These are phyloP conservation scores for Porcisia hertigi DNA, from an alignment of 208 protist genomes.

Conservation along the genomic window DNA sequence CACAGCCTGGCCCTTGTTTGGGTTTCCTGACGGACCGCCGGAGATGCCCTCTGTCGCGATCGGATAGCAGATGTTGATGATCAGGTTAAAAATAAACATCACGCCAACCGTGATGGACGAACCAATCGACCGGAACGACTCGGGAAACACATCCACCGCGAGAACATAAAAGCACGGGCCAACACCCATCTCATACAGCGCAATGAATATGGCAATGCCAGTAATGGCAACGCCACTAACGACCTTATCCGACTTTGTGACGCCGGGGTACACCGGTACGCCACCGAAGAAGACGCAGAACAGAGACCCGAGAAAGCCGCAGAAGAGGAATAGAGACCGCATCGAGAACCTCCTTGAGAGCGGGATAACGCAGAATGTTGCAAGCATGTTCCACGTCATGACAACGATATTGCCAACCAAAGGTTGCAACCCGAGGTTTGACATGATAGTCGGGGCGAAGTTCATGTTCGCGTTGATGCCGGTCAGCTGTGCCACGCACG, in stretches of 20 bases:
- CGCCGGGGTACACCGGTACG: slow-evolving; percentile 59
- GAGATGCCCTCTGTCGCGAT: slow-evolving; percentile 63
- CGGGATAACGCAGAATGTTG: slow-evolving; percentile 47
- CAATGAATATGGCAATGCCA: slow-evolving; percentile 64
- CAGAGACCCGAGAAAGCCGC: slow-evolving; percentile 34
- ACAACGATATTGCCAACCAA: slow-evolving; percentile 66
- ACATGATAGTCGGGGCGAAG: slow-evolving; percentile 68
- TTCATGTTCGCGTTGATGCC: slow-evolving; percentile 78
- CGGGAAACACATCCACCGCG: slow-evolving; percentile 62
- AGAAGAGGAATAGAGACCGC: slow-evolving; percentile 47
- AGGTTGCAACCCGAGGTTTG: slow-evolving; percentile 36
- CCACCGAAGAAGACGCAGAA: slow-evolving; percentile 56
- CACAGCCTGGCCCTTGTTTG: slow-evolving; percentile 63
- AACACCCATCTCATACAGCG: slow-evolving; percentile 50
- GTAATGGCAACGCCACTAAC: slow-evolving; percentile 43
- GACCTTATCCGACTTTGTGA: slow-evolving; percentile 27
- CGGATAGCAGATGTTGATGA: slow-evolving; percentile 69
- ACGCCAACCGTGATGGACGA: slow-evolving; percentile 40
- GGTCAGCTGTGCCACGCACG: slow-evolving; percentile 55
- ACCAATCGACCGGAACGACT: slow-evolving; percentile 58
- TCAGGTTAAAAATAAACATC: slow-evolving; percentile 62
- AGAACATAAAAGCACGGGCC: slow-evolving; percentile 68
- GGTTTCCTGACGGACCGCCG: slow-evolving; percentile 55
- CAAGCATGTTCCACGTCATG: slow-evolving; percentile 65
- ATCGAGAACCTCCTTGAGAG: slow-evolving; percentile 47